These are phyloP conservation scores for Gossypium gossypioides DNA, from an alignment of 441 rosid genomes.

Conservation along the genomic window DNA sequence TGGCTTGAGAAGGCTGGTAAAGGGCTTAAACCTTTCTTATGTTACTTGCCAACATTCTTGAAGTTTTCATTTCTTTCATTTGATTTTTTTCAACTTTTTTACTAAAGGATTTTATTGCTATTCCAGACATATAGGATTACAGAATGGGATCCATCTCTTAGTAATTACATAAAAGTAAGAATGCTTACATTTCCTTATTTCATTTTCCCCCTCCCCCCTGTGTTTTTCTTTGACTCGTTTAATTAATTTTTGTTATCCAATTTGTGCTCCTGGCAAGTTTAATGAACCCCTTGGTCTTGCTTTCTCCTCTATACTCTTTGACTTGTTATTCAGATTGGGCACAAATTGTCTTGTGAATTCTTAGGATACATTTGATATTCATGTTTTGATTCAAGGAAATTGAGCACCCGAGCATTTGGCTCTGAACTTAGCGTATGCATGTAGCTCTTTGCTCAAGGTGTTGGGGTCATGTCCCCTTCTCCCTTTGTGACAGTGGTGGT, in stretches of 20 bases:
- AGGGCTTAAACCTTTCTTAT: constrained; percentile 5
- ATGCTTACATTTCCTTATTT: background rate
- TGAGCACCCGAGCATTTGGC: background rate
- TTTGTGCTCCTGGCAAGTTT: background rate
- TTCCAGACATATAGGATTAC: constrained; percentile 59
- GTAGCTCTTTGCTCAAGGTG: background rate
- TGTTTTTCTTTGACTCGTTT: background rate
- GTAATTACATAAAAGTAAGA: constrained; percentile 72
- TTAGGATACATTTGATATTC: background rate
- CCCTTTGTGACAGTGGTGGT: background rate
- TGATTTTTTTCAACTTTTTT: constrained; percentile 3
- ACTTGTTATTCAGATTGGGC: background rate
- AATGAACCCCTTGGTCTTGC: background rate
- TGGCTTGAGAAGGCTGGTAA: constrained; percentile 89
- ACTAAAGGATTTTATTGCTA: constrained; percentile 15
- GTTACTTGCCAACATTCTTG: background rate
- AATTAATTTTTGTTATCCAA: background rate
- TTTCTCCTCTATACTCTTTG: background rate
- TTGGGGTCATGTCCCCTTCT: background rate
- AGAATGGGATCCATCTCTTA: constrained; percentile 75
- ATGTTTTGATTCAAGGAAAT: background rate
- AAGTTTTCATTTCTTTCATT: background rate
- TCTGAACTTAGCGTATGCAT: background rate
- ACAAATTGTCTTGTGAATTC: background rate
- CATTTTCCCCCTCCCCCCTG: background rate